phyloP scores from a whole-genome alignment of 31 red algal genomes.

The Odonthalia washingtoniensis region DNA sequence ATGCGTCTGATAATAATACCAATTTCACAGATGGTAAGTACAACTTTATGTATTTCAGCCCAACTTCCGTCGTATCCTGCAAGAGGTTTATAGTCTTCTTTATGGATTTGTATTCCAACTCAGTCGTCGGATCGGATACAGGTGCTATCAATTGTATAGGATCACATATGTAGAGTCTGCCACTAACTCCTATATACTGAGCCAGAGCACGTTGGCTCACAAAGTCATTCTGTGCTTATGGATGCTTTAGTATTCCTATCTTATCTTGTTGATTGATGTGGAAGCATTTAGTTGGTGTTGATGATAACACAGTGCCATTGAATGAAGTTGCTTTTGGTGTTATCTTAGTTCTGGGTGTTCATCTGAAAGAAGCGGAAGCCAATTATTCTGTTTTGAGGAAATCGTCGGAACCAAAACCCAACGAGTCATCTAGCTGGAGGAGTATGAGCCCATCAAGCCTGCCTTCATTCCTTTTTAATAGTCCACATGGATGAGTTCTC shows the following conservation, averaged over 20 bases:
- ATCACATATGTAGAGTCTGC: background rate
- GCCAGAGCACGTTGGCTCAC: too few relatives aligned
- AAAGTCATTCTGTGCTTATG: too few relatives aligned
- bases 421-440: conserved; percentile 8
- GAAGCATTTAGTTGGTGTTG: too few relatives aligned
- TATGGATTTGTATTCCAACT: too few relatives aligned
- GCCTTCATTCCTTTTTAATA: background rate
- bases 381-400: too few relatives aligned
- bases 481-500: background rate
- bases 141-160: background rate
- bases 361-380: too few relatives aligned
- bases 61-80: background rate
- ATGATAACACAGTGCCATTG: too few relatives aligned
- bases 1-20: conserved; percentile 15
- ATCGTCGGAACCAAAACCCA: too few relatives aligned
- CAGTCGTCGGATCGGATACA: background rate
- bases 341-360: too few relatives aligned
- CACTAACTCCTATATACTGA: background rate
- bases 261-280: too few relatives aligned
- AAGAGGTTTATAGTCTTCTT: background rate
- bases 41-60: background rate
- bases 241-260: too few relatives aligned
- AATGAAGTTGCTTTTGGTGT: too few relatives aligned
- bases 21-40: background rate
- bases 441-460: background rate